Conservation (phyloP, 2,329 filamentous ascomycete genomes). For the Trichoderma sp. region DNA sequence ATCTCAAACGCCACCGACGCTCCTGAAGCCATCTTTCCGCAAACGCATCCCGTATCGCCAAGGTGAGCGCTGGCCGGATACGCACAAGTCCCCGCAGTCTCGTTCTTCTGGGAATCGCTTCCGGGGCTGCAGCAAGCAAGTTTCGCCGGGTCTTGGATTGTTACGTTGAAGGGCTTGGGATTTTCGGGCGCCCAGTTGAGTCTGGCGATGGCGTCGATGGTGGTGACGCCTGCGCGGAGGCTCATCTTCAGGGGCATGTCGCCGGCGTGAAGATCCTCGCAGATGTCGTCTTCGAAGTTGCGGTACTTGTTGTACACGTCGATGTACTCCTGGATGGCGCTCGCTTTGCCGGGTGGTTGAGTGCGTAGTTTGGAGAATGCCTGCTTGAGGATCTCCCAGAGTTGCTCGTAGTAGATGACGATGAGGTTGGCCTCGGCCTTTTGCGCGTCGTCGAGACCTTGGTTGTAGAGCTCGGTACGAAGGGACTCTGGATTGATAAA, state of each 20-base stretch:
- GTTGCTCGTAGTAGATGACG: constrained; percentile 30
- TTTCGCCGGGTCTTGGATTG: constrained; percentile 34
- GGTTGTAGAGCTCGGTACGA: constrained; percentile 29
- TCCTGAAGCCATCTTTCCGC: constrained; percentile 32
- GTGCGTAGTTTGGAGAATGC: constrained; percentile 30
- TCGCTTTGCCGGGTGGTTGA: constrained; percentile 20
- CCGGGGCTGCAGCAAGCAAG: constrained; percentile 36
- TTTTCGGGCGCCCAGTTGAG: constrained; percentile 32
- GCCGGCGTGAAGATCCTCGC: constrained; percentile 33
- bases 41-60: constrained; percentile 34
- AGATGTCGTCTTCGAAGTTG: constrained; percentile 35
- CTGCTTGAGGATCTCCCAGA: constrained; percentile 34
- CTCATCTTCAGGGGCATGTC: constrained; percentile 35
- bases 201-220: constrained; percentile 30
- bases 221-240: constrained; percentile 33
- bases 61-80: constrained; percentile 36
- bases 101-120: constrained; percentile 25
- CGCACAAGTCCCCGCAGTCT: constrained; percentile 25
- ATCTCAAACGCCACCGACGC: constrained; percentile 34
- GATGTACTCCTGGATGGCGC: constrained; percentile 34
- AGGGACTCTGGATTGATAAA: constrained; percentile 30
- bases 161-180: constrained; percentile 32
- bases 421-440: constrained; percentile 28
- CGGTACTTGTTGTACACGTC: constrained; percentile 32
- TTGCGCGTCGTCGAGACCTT: constrained; percentile 25